A percentile compares a stretch with the other conserved stretches of the same genome.
Conservation (phyloP, 805 yeast species). For the Starmerella ratchasimensis region DNA sequence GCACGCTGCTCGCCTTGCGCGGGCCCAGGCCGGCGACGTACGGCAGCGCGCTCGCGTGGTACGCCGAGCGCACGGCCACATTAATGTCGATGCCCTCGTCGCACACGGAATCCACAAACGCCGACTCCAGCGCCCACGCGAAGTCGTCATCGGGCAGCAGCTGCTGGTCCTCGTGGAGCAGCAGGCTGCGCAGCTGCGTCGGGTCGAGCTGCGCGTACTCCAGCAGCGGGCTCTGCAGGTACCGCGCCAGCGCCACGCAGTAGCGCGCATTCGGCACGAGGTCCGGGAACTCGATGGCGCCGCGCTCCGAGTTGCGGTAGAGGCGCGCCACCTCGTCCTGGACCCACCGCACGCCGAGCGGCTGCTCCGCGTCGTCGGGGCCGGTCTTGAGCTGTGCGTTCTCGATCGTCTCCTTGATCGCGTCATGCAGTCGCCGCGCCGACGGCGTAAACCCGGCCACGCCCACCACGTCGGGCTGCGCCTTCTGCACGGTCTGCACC, state of each 20-base stretch:
- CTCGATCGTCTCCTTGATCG: slow-evolving; percentile 38
- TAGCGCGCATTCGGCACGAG: slow-evolving; percentile 68
- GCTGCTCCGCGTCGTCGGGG: slow-evolving; percentile 24
- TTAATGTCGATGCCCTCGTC: slow-evolving; percentile 89
- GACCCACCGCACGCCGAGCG: slow-evolving; percentile 62
- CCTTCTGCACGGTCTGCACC: slow-evolving; percentile 42
- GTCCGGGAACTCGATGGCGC: slow-evolving; percentile 67
- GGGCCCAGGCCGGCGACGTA: slow-evolving; percentile 90
- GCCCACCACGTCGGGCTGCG: slow-evolving; percentile 82
- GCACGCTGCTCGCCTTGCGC: slow-evolving; percentile 77
- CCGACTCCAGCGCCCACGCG: slow-evolving; percentile 55
- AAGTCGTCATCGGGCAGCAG: slow-evolving; percentile 52
- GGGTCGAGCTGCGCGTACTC: slow-evolving; percentile 74
- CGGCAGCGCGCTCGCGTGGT: slow-evolving; percentile 56
- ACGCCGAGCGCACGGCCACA: slow-evolving; percentile 66
- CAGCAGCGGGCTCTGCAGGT: slow-evolving; percentile 79
- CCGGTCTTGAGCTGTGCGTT: slow-evolving; percentile 32
- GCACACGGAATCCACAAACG: slow-evolving; percentile 79
- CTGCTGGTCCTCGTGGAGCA: slow-evolving; percentile 53
- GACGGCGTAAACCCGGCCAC: slow-evolving; percentile 76
- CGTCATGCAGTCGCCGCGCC: slow-evolving; percentile 46
- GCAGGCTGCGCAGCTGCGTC: slow-evolving; percentile 49
- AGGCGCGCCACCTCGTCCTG: slow-evolving; percentile 88
- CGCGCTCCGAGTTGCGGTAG: slow-evolving; percentile 66
- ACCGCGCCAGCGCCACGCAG: slow-evolving; percentile 81